A percentile compares a stretch with the other conserved stretches of the same genome.
Evolutionary conservation across 1,284 basidiomycete genomes (phyloP).

Genomic region (Fistulinella cinereoalba): DNA sequence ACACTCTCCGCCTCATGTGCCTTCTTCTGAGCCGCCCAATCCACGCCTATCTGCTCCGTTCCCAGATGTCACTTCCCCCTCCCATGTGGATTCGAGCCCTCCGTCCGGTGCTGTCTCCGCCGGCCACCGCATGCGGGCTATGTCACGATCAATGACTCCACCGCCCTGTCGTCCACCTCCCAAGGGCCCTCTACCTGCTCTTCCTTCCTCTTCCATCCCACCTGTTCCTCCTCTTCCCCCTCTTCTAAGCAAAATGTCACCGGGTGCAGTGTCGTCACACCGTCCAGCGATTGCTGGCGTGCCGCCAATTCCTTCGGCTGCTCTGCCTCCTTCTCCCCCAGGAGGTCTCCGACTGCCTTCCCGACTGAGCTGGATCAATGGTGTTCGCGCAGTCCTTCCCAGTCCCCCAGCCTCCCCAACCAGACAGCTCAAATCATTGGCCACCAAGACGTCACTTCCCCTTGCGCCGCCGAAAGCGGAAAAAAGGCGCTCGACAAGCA

Average conservation of each 20-base stretch:
- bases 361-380: conserved; percentile 31
- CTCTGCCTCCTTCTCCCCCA: conserved; percentile 27
- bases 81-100: conserved; percentile 7
- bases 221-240: conserved; percentile 26
- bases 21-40: conserved; percentile 9
- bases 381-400: conserved; percentile 27
- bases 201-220: conserved; percentile 11
- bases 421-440: conserved; percentile 11
- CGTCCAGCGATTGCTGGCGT: conserved; percentile 9
- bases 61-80: conserved; percentile 4
- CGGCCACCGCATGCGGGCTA: conserved; percentile 18
- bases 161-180: conserved; percentile 28
- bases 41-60: conserved; percentile 1
- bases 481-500: conserved; percentile 18
- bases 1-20: background rate
- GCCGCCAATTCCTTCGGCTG: conserved; percentile 7
- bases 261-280: conserved; percentile 8
- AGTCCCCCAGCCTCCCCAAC: conserved; percentile 33
- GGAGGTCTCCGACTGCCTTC: conserved; percentile 32
- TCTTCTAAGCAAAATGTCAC: conserved; percentile 15
- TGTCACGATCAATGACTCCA: conserved; percentile 28
- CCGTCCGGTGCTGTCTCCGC: conserved; percentile 7
- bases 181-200: conserved; percentile 30
- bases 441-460: conserved; percentile 4
- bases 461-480: conserved; percentile 12